Evolutionary conservation across 106 monocot genomes (phyloP).

Genomic region (Platanthera zijinensis): DNA sequence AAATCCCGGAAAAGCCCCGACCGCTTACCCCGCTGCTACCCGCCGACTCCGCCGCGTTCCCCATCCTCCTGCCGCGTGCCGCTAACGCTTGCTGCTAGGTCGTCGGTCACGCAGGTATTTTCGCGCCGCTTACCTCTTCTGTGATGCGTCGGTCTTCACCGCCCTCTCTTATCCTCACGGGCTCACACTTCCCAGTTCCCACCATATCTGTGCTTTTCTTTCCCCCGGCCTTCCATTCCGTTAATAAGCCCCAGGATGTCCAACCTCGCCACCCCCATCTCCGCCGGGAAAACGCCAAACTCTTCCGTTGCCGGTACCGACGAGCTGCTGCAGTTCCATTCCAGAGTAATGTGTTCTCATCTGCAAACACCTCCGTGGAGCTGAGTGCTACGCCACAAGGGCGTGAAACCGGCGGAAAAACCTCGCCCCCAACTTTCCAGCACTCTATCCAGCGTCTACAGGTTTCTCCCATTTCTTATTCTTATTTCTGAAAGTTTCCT

Average conservation of each 20-base stretch:
- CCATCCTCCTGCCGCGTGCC: no score
- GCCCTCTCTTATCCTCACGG: background rate
- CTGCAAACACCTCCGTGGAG: conserved; percentile 9
- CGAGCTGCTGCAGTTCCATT: conserved; percentile 12
- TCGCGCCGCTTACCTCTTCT: no score
- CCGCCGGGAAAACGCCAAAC: conserved; percentile 7
- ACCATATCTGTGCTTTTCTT: conserved; percentile 11
- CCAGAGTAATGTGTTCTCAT: conserved; percentile 21
- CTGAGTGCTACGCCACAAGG: background rate
- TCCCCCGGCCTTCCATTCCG: conserved; percentile 7
- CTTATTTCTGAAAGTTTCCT: background rate
- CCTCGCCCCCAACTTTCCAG: conserved; percentile 63
- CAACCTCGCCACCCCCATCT: conserved; percentile 9
- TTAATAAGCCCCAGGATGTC: background rate
- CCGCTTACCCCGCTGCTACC: no score
- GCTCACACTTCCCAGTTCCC: background rate
- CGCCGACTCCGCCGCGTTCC: no score
- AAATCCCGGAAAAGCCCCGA: no score
- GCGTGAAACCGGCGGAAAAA: conserved; percentile 1
- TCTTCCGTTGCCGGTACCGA: background rate
- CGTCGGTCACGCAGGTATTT: no score
- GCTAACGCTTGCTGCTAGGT: no score
- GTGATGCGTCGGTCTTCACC: no score
- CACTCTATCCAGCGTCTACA: conserved; percentile 92
- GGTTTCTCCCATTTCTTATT: conserved; percentile 12